phyloP scores from a whole-genome alignment of 2,329 filamentous ascomycete species.

The Emergomyces orientalis region DNA sequence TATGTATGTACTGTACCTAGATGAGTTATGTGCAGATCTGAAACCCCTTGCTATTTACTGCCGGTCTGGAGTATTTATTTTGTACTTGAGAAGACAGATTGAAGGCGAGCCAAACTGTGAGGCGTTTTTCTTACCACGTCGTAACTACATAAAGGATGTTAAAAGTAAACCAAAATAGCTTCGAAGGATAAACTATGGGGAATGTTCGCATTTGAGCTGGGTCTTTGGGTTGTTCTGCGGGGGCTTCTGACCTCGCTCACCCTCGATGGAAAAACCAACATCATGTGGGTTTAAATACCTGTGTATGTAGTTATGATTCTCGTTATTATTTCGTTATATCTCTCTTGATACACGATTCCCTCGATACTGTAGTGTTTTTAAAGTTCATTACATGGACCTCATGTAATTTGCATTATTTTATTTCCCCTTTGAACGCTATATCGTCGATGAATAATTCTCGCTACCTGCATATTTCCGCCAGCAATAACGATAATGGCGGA shows the following conservation, averaged over 20 bases:
- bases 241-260: not conserved
- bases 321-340: not conserved
- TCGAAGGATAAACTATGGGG: not conserved
- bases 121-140: not conserved
- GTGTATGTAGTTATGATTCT: not conserved
- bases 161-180: not conserved
- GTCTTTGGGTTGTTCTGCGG: not conserved
- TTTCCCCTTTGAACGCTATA: no score
- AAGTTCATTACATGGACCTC: no score
- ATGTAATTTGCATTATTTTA: no score
- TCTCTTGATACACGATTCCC: no score
- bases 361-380: no score
- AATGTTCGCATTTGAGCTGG: not conserved
- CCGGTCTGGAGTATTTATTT: no score
- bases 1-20: no score
- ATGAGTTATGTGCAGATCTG: no score
- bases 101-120: not conserved
- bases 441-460: no score
- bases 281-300: not conserved
- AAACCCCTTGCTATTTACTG: no score
- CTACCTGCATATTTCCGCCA: no score
- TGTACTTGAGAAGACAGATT: not conserved
- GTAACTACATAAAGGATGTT: not conserved
- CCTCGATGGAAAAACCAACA: not conserved
- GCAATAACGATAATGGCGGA: no score